Conservation (phyloP, 352 stramenopile genomes). For the Phytophthora tentaculata region DNA sequence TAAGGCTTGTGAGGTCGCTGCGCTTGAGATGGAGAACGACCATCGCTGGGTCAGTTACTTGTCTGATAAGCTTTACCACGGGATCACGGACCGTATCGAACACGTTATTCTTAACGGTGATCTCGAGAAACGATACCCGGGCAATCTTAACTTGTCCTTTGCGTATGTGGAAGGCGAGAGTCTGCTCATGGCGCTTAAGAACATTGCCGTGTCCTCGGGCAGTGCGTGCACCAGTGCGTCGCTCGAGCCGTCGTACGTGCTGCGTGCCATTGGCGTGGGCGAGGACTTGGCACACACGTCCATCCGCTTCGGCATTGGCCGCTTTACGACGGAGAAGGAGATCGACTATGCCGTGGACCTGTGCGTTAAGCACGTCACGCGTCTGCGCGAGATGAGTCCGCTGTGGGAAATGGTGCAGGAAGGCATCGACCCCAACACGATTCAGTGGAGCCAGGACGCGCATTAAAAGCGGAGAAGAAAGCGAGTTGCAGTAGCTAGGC, state of each 20-base stretch:
- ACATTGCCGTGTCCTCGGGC: slow-evolving; percentile 98
- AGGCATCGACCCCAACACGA: slow-evolving; percentile 99
- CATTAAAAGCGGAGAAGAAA: slow-evolving; percentile 40
- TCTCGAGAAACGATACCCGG: slow-evolving; percentile 91
- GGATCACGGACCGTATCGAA: slow-evolving; percentile 79
- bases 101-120: slow-evolving; percentile 98
- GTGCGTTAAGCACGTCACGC: slow-evolving; percentile 94
- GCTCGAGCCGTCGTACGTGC: slow-evolving; percentile 99
- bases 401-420: slow-evolving; percentile 99
- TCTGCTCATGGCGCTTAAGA: slow-evolving; percentile 99
- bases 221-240: slow-evolving; percentile 97
- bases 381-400: slow-evolving; percentile 98
- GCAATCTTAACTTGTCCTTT: slow-evolving; percentile 99
- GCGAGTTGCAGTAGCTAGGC: neutral
- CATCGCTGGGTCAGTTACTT: slow-evolving; percentile 94
- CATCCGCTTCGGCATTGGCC: slow-evolving; percentile 97
- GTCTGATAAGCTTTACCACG: slow-evolving; percentile 94
- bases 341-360: slow-evolving; percentile 97
- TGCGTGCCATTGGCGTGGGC: slow-evolving; percentile 97
- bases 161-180: slow-evolving; percentile 99
- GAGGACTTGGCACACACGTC: slow-evolving; percentile 99
- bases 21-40: slow-evolving; percentile 97
- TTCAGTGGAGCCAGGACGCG: slow-evolving; percentile 99
- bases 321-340: slow-evolving; percentile 99
- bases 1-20: slow-evolving; percentile 93